Percentiles rank a stretch among this genome's conserved stretches.
phyloP scores from a whole-genome alignment of 345 rosid species.

The Lepidium africanum region DNA sequence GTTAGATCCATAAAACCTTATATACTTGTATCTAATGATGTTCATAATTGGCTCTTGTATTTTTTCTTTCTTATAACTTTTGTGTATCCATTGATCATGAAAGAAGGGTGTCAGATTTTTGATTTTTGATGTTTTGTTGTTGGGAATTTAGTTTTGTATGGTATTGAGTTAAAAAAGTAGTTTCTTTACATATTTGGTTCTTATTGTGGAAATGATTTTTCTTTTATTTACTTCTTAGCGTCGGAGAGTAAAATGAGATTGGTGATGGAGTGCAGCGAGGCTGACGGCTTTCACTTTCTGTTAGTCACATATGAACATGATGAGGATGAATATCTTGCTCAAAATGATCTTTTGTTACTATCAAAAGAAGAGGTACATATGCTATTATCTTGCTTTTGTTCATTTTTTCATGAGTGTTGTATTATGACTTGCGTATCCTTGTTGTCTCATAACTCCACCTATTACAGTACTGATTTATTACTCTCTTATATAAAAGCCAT shows the following conservation, averaged over 20 bases:
- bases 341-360: slow-evolving; percentile 79
- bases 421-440: neutral
- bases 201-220: neutral
- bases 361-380: slow-evolving; percentile 63
- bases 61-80: neutral
- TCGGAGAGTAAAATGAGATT: slow-evolving; percentile 54
- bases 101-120: neutral
- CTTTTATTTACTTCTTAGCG: slow-evolving; percentile 24
- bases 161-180: no score
- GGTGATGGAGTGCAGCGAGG: slow-evolving; percentile 69
- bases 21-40: neutral
- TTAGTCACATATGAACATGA: slow-evolving; percentile 49
- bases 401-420: neutral
- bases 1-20: slow-evolving; percentile 24
- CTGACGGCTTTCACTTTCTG: slow-evolving; percentile 59
- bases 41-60: neutral
- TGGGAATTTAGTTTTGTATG: neutral
- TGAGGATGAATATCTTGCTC: slow-evolving; percentile 47
- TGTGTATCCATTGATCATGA: neutral
- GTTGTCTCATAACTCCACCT: neutral
- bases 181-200: no score
- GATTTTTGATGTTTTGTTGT: neutral
- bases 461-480: neutral
- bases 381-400: neutral
- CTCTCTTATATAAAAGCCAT: neutral